Conservation (phyloP, 1,284 basidiomycete genomes). For the Neonothopanus nambi region DNA sequence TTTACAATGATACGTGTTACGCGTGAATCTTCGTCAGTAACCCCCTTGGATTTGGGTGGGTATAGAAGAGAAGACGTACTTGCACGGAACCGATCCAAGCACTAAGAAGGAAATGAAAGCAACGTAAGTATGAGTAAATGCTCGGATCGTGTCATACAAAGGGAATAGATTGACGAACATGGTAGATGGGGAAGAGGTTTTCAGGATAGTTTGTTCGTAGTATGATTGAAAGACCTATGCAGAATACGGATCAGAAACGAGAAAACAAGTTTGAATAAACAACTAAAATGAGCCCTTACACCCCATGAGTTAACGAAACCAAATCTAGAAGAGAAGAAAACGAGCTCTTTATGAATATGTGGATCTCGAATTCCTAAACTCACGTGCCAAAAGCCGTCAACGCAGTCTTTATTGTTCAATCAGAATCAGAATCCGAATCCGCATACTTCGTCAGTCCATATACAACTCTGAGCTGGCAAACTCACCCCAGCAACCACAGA, state of each 20-base stretch:
- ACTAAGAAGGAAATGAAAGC: slow-evolving; percentile 23
- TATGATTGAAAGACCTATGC: slow-evolving; percentile 32
- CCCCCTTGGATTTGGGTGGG: slow-evolving; percentile 23
- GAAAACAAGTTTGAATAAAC: background rate
- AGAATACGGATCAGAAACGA: background rate
- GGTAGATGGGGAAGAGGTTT: slow-evolving; percentile 33
- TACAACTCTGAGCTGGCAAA: slow-evolving; percentile 16
- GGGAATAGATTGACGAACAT: slow-evolving; percentile 36
- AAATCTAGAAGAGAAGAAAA: slow-evolving; percentile 10
- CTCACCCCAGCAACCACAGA: slow-evolving; percentile 48
- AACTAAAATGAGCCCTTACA: slow-evolving; percentile 3
- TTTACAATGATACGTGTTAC: background rate
- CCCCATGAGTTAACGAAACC: slow-evolving; percentile 21
- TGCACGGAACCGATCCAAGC: slow-evolving; percentile 53
- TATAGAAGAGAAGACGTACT: background rate
- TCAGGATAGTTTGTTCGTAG: slow-evolving; percentile 31
- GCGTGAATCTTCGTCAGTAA: background rate
- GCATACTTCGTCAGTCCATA: slow-evolving; percentile 21
- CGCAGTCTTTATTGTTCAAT: background rate
- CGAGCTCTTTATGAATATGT: background rate
- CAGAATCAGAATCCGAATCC: slow-evolving; percentile 4
- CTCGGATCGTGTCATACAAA: background rate
- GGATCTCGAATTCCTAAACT: background rate
- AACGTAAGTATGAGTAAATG: background rate
- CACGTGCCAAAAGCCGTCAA: slow-evolving; percentile 14